Conservation (phyloP, 495 filamentous ascomycete genomes). For the Penicillium atrosanguineum region DNA sequence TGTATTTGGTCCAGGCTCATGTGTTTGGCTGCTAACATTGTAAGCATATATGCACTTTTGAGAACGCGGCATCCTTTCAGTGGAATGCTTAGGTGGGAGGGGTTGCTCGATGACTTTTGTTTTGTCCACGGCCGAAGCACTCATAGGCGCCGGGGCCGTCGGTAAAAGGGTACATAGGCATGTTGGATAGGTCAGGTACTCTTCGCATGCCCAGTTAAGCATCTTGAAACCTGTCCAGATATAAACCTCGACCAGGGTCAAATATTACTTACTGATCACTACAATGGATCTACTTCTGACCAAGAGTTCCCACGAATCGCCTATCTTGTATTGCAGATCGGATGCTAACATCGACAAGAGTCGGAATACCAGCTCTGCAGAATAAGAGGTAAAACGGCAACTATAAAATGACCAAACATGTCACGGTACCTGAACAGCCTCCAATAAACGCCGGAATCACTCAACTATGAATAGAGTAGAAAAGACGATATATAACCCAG, state of each 20-base stretch:
- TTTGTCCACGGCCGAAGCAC: no score
- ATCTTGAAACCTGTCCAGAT: background rate
- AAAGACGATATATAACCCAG: constrained; percentile 17
- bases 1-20: background rate
- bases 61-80: no score
- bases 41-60: background rate
- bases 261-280: background rate
- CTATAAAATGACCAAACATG: constrained; percentile 1
- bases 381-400: background rate
- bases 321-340: constrained; percentile 4
- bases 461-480: constrained; percentile 4
- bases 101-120: no score
- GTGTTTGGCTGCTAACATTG: background rate
- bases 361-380: background rate
- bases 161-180: no score
- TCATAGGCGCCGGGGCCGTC: no score
- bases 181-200: no score
- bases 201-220: no score
- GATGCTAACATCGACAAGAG: constrained; percentile 8
- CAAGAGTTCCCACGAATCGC: background rate
- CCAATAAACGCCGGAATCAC: constrained; percentile 19
- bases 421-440: constrained; percentile 6
- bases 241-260: background rate
- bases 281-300: background rate
- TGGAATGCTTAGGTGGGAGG: no score